A percentile compares a stretch with the other conserved stretches of the same genome.
phyloP scores from a whole-genome alignment of 306 rosid genomes.

The Crotalaria pallida region DNA sequence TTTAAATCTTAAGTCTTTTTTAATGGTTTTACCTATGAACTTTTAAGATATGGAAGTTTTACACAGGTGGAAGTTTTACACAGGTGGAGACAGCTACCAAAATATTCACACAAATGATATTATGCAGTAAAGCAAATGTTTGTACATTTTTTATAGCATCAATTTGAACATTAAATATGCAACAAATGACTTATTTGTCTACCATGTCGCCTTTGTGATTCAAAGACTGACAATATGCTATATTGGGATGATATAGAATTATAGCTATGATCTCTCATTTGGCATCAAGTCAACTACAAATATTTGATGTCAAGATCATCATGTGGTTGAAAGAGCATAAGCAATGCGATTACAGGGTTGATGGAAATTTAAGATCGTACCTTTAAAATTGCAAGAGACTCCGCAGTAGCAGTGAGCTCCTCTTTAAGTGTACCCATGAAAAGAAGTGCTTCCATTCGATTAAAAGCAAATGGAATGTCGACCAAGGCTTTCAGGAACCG shows the following conservation, averaged over 20 bases:
- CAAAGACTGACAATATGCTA: not conserved
- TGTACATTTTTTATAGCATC: not conserved
- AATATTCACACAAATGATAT: not conserved
- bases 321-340: slow-evolving; percentile 11
- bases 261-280: not conserved
- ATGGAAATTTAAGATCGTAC: slow-evolving; percentile 31
- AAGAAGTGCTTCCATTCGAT: slow-evolving; percentile 77
- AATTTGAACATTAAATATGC: not conserved
- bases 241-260: not conserved
- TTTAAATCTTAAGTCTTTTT: too few relatives aligned
- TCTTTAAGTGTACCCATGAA: slow-evolving; percentile 76
- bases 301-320: not conserved
- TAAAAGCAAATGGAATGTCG: slow-evolving; percentile 76
- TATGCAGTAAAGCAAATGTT: not conserved
- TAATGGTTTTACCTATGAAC: too few relatives aligned
- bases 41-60: too few relatives aligned
- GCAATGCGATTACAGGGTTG: slow-evolving; percentile 12
- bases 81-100: not conserved
- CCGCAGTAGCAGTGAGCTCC: slow-evolving; percentile 55
- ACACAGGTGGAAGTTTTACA: too few relatives aligned
- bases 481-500: slow-evolving; percentile 72
- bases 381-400: slow-evolving; percentile 75
- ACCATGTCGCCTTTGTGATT: not conserved
- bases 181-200: not conserved
- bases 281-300: not conserved